These are phyloP conservation scores for Solanum pimpinellifolium DNA, from an alignment of 257 asterid genomes.

Conservation along the genomic window DNA sequence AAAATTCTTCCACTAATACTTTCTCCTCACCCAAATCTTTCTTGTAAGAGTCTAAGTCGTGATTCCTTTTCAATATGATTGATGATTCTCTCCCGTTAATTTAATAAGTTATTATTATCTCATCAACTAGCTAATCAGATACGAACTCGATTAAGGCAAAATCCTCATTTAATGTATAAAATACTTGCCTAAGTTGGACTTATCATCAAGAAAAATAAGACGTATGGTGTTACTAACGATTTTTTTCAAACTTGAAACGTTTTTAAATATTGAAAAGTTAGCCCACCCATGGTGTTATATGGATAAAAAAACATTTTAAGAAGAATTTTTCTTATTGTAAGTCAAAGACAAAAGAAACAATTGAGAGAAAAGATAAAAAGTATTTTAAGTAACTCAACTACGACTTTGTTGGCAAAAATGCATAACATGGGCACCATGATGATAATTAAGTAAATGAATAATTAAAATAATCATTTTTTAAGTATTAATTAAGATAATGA, in stretches of 20 bases:
- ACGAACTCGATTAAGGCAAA: neutral
- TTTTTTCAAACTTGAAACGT: neutral
- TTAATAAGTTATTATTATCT: too few species aligned
- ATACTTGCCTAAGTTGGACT: neutral
- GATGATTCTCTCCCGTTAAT: too few species aligned
- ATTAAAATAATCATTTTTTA: neutral
- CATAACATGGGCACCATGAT: neutral
- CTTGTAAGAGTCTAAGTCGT: too few species aligned
- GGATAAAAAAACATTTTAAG: neutral
- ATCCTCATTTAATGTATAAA: neutral
- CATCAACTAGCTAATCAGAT: too few species aligned
- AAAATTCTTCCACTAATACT: too few species aligned
- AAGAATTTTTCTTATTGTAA: neutral
- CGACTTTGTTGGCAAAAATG: neutral
- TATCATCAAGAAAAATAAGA: neutral
- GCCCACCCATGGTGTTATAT: neutral
- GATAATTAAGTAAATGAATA: neutral
- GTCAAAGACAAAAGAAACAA: neutral
- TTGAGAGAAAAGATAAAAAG: neutral
- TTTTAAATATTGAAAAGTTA: neutral
- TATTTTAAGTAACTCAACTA: neutral
- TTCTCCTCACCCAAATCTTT: too few species aligned
- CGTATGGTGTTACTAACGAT: neutral
- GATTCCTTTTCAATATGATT: too few species aligned
- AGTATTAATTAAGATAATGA: neutral